A percentile compares a stretch with the other conserved stretches of the same genome.
These are phyloP conservation scores for Linanthus parryae DNA, from an alignment of 148 eudicot genomes.

Conservation along the genomic window DNA sequence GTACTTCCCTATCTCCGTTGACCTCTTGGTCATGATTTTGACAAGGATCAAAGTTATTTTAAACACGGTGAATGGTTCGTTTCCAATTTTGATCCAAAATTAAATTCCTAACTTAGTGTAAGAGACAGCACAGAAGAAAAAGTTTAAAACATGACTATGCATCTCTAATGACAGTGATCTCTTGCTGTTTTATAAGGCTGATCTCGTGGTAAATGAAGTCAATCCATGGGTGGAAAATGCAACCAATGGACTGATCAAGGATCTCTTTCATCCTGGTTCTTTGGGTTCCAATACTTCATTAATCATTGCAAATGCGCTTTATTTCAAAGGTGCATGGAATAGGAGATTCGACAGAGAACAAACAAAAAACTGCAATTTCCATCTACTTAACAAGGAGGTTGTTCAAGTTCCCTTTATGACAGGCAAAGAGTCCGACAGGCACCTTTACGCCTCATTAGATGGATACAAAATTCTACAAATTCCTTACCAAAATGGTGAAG, in stretches of 20 bases:
- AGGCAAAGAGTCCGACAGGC: background rate
- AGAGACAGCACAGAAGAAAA: no score
- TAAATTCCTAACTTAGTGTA: no score
- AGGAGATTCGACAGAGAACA: background rate
- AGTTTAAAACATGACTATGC: no score
- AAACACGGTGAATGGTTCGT: no score
- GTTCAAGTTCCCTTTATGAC: slow-evolving; percentile 14
- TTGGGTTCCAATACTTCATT: slow-evolving; percentile 17
- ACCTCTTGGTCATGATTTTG: no score
- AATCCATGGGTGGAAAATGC: slow-evolving; percentile 14
- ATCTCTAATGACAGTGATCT: no score
- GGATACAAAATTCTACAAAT: slow-evolving; percentile 3
- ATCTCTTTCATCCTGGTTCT: slow-evolving; percentile 9
- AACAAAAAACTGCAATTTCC: slow-evolving; percentile 4
- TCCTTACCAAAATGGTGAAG: slow-evolving; percentile 1
- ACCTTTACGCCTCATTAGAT: background rate
- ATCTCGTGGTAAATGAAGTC: slow-evolving; percentile 19
- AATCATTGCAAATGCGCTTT: slow-evolving; percentile 20
- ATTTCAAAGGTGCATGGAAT: slow-evolving; percentile 12
- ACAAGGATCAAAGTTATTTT: no score
- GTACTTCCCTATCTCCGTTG: background rate
- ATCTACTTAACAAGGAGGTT: slow-evolving; percentile 1
- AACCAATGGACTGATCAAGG: slow-evolving; percentile 20
- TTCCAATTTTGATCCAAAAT: no score
- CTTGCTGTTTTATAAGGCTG: slow-evolving; percentile 13